These are phyloP conservation scores for Moricandia arvensis DNA, from an alignment of 345 rosid genomes.

Conservation along the genomic window DNA sequence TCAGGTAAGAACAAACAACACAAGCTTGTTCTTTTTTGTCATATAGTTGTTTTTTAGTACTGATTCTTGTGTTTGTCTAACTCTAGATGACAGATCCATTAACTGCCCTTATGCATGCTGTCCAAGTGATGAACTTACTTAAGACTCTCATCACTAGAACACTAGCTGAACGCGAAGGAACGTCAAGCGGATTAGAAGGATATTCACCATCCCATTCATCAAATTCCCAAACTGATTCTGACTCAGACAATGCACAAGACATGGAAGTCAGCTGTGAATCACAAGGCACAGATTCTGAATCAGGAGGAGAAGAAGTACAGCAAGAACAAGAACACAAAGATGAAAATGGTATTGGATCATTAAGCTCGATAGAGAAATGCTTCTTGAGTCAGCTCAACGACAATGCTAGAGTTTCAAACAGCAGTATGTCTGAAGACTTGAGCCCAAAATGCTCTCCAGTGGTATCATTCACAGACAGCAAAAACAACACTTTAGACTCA, in stretches of 20 bases:
- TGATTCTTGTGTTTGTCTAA: not conserved
- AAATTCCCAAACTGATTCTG: slow-evolving; percentile 53
- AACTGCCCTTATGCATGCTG: slow-evolving; percentile 94
- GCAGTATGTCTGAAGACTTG: slow-evolving; percentile 30
- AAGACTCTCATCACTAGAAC: slow-evolving; percentile 69
- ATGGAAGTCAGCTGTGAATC: slow-evolving; percentile 76
- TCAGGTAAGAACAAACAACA: slow-evolving; percentile 49
- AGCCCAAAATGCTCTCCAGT: slow-evolving; percentile 29
- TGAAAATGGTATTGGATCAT: slow-evolving; percentile 53
- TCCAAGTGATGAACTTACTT: slow-evolving; percentile 96
- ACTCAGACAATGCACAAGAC: slow-evolving; percentile 71
- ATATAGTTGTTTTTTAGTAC: not conserved
- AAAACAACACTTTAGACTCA: slow-evolving; percentile 24
- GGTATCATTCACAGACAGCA: slow-evolving; percentile 22
- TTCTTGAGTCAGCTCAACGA: slow-evolving; percentile 59
- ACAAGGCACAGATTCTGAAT: slow-evolving; percentile 56
- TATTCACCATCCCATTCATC: slow-evolving; percentile 72
- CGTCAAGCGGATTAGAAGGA: slow-evolving; percentile 49
- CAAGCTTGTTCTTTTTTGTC: not conserved
- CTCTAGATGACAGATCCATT: slow-evolving; percentile 88
- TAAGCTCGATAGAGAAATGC: slow-evolving; percentile 60
- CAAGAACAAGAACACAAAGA: slow-evolving; percentile 46
- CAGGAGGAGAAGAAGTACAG: slow-evolving; percentile 30
- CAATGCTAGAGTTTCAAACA: slow-evolving; percentile 35
- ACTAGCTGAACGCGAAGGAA: slow-evolving; percentile 69